Evolutionary conservation across 2,329 filamentous ascomycete species (phyloP).

Genomic region (Cercospora brassicicola): DNA sequence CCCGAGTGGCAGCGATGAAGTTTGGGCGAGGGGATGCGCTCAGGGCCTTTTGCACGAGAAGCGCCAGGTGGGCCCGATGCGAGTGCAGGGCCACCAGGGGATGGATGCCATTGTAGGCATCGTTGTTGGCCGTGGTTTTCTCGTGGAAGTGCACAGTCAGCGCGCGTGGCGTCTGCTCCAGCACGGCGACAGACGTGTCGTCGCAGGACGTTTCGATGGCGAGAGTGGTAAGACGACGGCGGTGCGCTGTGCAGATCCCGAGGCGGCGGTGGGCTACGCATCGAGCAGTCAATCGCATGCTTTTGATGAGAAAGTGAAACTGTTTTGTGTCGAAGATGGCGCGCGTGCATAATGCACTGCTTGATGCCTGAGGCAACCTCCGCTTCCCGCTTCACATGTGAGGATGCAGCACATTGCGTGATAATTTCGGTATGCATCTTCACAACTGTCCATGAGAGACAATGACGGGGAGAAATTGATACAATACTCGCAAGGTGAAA

Average conservation of each 20-base stretch:
- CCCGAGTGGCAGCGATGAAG: conserved; percentile 84
- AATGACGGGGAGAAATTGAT: too few species aligned
- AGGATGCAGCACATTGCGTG: too few species aligned
- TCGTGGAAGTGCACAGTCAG: conserved; percentile 65
- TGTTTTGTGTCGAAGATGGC: too few species aligned
- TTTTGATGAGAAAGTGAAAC: too few species aligned
- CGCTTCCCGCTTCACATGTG: too few species aligned
- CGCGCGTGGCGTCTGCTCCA: conserved; percentile 42
- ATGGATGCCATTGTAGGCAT: conserved; percentile 73
- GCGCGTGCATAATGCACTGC: too few species aligned
- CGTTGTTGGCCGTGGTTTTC: conserved; percentile 78
- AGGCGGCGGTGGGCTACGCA: neutral
- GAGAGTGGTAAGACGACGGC: conserved; percentile 50
- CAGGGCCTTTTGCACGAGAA: conserved; percentile 63
- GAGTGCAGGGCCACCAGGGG: conserved; percentile 72
- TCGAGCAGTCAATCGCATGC: too few species aligned
- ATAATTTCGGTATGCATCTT: too few species aligned
- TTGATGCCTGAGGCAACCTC: too few species aligned
- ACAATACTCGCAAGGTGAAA: too few species aligned
- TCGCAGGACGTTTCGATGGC: conserved; percentile 88
- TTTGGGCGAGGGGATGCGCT: conserved; percentile 57
- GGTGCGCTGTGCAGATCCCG: neutral
- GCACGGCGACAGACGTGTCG: conserved; percentile 84
- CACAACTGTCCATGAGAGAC: too few species aligned
- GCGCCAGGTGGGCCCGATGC: conserved; percentile 70